These are phyloP conservation scores for Hondaea fermentalgiana DNA, from an alignment of 108 stramenopile species.

Conservation along the genomic window DNA sequence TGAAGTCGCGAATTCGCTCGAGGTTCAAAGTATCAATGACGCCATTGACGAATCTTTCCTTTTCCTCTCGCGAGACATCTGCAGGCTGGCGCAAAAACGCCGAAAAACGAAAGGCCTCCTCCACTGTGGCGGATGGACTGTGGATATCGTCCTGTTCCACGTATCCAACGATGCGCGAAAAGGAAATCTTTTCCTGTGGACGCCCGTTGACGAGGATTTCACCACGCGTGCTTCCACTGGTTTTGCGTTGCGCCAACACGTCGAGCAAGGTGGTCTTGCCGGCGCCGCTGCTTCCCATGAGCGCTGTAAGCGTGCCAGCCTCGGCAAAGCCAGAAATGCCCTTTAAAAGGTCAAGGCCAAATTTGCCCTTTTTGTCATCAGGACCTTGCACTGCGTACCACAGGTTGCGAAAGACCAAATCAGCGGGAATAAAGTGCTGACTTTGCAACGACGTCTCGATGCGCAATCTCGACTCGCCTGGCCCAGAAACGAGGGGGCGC, in stretches of 20 bases:
- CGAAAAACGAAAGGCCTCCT: constrained; percentile 71
- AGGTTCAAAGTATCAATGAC: constrained; percentile 16
- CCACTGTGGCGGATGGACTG: constrained; percentile 63
- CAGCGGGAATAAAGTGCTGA: neutral
- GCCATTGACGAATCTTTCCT: neutral
- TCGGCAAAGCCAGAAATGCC: neutral
- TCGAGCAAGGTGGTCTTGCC: constrained; percentile 34
- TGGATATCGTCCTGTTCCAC: constrained; percentile 83
- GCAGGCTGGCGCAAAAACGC: constrained; percentile 57
- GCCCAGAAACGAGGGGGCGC: no score
- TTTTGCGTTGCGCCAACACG: constrained; percentile 62
- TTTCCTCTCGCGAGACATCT: no score
- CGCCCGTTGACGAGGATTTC: constrained; percentile 16
- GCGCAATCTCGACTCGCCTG: neutral
- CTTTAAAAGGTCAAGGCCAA: neutral
- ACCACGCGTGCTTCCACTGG: constrained; percentile 15
- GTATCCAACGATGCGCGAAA: constrained; percentile 54
- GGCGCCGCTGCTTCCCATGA: constrained; percentile 8
- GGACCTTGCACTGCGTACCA: neutral
- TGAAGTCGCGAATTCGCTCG: neutral
- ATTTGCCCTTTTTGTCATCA: neutral
- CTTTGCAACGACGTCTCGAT: neutral
- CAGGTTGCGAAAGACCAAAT: neutral
- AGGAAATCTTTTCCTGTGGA: neutral
- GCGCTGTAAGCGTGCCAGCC: neutral